Conservation (phyloP, 1,284 basidiomycete species). For the Ustilago nuda region DNA sequence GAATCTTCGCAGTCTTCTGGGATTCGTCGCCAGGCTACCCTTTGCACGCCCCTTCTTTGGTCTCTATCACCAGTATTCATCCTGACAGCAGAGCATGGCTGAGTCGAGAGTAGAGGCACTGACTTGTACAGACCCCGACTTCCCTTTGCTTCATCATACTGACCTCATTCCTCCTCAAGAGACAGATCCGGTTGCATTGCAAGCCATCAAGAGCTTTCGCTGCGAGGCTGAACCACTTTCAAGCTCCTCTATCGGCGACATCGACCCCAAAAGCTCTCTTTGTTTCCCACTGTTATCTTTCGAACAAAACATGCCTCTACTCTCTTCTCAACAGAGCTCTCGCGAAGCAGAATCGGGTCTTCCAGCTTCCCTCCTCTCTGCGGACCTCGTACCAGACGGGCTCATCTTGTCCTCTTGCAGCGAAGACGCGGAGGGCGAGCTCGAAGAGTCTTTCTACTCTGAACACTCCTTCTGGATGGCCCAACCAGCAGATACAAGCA, state of each 20-base stretch:
- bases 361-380: not conserved
- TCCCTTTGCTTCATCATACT: not conserved
- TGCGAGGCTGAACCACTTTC: not conserved
- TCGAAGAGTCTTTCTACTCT: constrained; percentile 18
- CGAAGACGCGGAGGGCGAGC: constrained; percentile 42
- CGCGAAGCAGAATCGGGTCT: not conserved
- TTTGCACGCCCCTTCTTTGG: not conserved
- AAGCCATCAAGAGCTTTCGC: constrained; percentile 4
- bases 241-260: constrained; percentile 4
- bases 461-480: constrained; percentile 29
- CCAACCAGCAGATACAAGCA: constrained; percentile 16
- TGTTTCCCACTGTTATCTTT: not conserved
- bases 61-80: not conserved
- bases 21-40: not conserved
- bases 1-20: not conserved
- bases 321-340: not conserved
- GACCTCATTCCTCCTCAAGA: not conserved
- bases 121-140: not conserved
- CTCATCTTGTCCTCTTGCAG: constrained; percentile 22
- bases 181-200: not conserved
- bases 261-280: constrained; percentile 14
- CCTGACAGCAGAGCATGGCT: constrained; percentile 6
- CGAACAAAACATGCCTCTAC: not conserved
- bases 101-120: not conserved
- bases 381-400: not conserved